These are phyloP conservation scores for Xylaria sp. DNA, from an alignment of 2,329 filamentous ascomycete species.

Conservation along the genomic window DNA sequence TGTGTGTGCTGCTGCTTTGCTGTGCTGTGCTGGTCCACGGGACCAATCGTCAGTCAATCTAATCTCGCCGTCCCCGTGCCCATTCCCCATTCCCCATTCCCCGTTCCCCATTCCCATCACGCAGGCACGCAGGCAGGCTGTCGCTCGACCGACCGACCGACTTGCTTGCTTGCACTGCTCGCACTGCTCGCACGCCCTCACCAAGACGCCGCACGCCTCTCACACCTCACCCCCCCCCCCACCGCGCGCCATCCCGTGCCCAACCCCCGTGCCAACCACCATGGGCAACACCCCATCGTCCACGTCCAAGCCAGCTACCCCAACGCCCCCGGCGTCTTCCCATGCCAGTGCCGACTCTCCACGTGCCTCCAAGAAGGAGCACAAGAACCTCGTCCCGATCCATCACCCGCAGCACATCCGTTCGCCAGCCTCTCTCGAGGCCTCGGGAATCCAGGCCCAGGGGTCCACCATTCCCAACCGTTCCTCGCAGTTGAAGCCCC, in stretches of 20 bases:
- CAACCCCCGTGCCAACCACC: constrained; percentile 32
- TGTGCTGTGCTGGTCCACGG: constrained; percentile 25
- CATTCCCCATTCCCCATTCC: neutral
- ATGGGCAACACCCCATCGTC: constrained; percentile 61
- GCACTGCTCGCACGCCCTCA: constrained; percentile 36
- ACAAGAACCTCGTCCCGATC: constrained; percentile 65
- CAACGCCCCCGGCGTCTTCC: constrained; percentile 45
- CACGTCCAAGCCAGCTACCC: constrained; percentile 49
- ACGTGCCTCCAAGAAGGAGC: constrained; percentile 55
- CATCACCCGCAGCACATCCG: constrained; percentile 61
- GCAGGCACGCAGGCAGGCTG: constrained; percentile 6
- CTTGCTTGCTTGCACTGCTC: neutral
- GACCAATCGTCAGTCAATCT: constrained; percentile 29
- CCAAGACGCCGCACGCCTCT: constrained; percentile 33
- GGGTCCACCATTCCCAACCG: constrained; percentile 64
- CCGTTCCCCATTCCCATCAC: neutral
- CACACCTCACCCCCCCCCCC: constrained; percentile 34
- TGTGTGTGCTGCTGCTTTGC: too few species aligned
- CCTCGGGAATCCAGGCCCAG: constrained; percentile 69
- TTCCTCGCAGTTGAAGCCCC: constrained; percentile 61
- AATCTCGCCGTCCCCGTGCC: constrained; percentile 3
- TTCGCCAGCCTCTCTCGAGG: constrained; percentile 69
- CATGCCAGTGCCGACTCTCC: constrained; percentile 49
- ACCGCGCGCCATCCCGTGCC: constrained; percentile 30
- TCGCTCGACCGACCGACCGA: neutral